Evolutionary conservation across 495 filamentous ascomycete genomes (phyloP).

Genomic region (Penicilliopsis zonata): DNA sequence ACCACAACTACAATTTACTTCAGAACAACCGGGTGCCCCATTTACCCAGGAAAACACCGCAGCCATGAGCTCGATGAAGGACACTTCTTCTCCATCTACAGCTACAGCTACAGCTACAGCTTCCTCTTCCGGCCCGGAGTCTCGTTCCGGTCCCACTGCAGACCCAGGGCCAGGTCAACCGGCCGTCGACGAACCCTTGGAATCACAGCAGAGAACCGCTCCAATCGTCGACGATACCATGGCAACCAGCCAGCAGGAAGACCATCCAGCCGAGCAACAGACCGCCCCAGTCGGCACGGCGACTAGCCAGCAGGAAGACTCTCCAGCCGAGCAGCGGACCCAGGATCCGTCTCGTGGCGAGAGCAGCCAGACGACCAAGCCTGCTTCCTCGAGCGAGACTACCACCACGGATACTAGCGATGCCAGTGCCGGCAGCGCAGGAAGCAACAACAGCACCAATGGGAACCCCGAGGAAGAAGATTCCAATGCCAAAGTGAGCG

Average conservation of each 20-base stretch:
- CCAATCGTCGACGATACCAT: too few species aligned
- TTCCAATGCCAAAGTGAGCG: conserved; percentile 11
- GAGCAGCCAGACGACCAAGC: too few species aligned
- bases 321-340: not conserved
- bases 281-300: too few species aligned
- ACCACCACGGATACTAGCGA: too few species aligned
- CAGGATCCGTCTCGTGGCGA: not conserved
- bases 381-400: too few species aligned
- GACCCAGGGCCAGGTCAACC: not conserved
- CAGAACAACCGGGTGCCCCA: conserved; percentile 25
- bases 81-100: too few species aligned
- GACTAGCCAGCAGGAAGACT: not conserved
- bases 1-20: not conserved
- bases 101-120: not conserved
- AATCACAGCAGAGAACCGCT: not conserved
- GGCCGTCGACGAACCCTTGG: not conserved
- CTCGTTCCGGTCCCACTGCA: not conserved
- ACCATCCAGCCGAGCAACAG: not conserved
- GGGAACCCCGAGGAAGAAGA: not conserved
- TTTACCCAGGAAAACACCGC: conserved; percentile 13
- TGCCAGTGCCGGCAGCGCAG: too few species aligned
- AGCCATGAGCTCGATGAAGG: too few species aligned
- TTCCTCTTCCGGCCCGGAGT: not conserved
- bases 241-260: not conserved
- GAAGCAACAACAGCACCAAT: not conserved